These are phyloP conservation scores for Aspergillus sp. DNA, from an alignment of 2,329 filamentous ascomycete genomes.

Conservation along the genomic window DNA sequence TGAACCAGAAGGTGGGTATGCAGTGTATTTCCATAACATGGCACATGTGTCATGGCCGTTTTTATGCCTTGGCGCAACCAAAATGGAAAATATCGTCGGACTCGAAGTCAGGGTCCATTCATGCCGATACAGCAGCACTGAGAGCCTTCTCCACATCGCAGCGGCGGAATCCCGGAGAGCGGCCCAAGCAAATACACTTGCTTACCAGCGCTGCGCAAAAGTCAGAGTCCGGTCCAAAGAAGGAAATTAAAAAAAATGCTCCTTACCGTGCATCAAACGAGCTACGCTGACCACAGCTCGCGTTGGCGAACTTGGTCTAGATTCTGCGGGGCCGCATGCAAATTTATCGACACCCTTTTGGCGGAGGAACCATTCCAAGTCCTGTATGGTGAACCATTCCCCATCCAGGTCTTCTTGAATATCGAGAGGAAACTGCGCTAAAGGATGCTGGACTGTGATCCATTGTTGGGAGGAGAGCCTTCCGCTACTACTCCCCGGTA, in stretches of 20 bases:
- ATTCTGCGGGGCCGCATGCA: conserved; percentile 1
- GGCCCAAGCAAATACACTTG: conserved; percentile 17
- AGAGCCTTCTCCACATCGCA: conserved; percentile 17
- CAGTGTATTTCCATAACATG: no score
- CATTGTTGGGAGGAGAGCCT: conserved; percentile 4
- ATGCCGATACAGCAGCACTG: conserved; percentile 3
- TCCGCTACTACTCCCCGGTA: conserved; percentile 3
- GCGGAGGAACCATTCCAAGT: conserved; percentile 15
- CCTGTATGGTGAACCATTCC: conserved; percentile 20
- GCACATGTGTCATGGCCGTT: background rate
- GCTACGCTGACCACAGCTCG: conserved; percentile 6
- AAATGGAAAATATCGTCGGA: no score
- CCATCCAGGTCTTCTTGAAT: conserved; percentile 13
- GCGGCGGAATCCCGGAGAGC: conserved; percentile 18
- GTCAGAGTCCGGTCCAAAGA: conserved; percentile 1
- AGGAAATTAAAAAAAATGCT: background rate
- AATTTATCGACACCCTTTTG: conserved; percentile 12
- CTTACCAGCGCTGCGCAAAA: conserved; percentile 10
- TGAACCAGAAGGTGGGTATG: no score
- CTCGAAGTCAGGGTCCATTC: background rate
- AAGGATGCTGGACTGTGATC: conserved; percentile 8
- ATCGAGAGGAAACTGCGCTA: conserved; percentile 7
- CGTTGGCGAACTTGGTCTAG: background rate
- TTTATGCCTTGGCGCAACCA: background rate
- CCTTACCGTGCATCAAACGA: conserved; percentile 14